Evolutionary conservation across 768 basidiomycete species (phyloP).

Genomic region (Russula vinacea): DNA sequence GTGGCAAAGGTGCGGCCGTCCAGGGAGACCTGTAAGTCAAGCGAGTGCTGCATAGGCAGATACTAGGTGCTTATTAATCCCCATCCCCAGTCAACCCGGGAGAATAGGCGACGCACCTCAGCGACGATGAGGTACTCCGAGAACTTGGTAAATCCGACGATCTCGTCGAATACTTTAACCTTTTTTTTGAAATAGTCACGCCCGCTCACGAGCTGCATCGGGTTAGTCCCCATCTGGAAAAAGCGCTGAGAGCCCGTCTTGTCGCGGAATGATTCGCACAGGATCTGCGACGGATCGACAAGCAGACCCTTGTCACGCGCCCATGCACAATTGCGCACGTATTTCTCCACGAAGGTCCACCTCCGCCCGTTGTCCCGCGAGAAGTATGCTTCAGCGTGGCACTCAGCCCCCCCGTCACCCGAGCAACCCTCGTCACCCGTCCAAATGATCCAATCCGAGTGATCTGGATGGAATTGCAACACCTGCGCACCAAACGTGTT

Average conservation of each 20-base stretch:
- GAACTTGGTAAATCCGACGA: slow-evolving; percentile 96
- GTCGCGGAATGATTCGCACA: slow-evolving; percentile 84
- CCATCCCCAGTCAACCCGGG: neutral
- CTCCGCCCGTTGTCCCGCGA: slow-evolving; percentile 69
- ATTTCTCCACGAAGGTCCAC: slow-evolving; percentile 78
- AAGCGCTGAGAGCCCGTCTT: slow-evolving; percentile 76
- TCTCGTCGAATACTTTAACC: slow-evolving; percentile 75
- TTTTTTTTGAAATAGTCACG: slow-evolving; percentile 65
- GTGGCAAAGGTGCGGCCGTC: slow-evolving; percentile 83
- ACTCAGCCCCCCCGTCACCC: slow-evolving; percentile 43
- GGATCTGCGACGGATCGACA: slow-evolving; percentile 81
- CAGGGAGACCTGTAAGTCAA: slow-evolving; percentile 88
- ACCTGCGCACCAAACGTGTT: slow-evolving; percentile 75
- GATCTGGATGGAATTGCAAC: slow-evolving; percentile 79
- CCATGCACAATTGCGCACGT: slow-evolving; percentile 91
- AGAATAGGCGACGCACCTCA: slow-evolving; percentile 53
- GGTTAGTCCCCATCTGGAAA: slow-evolving; percentile 52
- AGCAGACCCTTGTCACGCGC: slow-evolving; percentile 74
- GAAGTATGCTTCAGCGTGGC: slow-evolving; percentile 74
- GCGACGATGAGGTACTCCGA: slow-evolving; percentile 96
- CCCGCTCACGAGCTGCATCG: slow-evolving; percentile 78
- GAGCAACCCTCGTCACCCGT: slow-evolving; percentile 72
- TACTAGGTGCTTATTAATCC: slow-evolving; percentile 39
- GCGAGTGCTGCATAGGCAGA: slow-evolving; percentile 49
- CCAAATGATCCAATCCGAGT: slow-evolving; percentile 85